Evolutionary conservation across 768 basidiomycete genomes (phyloP), one percentile per base, ranked within the genome.

Genomic region (Sarcodon aspratus): DNA sequence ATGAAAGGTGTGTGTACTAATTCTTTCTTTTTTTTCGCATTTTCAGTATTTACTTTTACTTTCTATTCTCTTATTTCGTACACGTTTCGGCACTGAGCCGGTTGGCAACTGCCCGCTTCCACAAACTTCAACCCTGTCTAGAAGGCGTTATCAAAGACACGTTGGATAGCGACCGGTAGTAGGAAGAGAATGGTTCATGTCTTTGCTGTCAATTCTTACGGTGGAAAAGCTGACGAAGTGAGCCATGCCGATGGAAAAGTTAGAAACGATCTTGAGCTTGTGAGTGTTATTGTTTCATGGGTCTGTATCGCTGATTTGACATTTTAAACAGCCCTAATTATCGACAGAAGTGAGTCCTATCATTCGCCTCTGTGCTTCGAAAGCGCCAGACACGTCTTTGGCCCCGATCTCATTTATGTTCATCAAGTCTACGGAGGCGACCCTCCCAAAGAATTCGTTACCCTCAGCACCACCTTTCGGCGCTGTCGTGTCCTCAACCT

Each of bases 1-100:
- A 56, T 93, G 76, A 6, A 88, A 82, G 60, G 95, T n/a, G n/a
- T n/a, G n/a, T n/a, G n/a, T n/a, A n/a, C n/a, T n/a, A n/a, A n/a
- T n/a, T n/a, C n/a, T n/a, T 94, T 0, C 67, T 99, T 6, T 95
- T 83, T 0, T 82, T 97, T 5, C 94, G 91, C 0, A 91, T 86
- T 58, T 67, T 91, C 37, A 80, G 87, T 60, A 96, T 97, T 90
- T 98, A 96, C 52, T 63, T 74, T 46, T 63, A 69, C 3, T 95
- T 95, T 0, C 63, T 92, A 43, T 98, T 98, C 66, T 91, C 87
- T 10, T 73, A 80, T 31, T 69, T 76, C 49, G 57, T 57, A 5
- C 59, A 63, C 0, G n/a, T 78, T 90, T 55, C 82, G 82, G 21
- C 74, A 74, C 59, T 72, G 75, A 49, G 94, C 90, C 2, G 90